Evolutionary conservation across 345 rosid species (phyloP), one percentile per base, ranked within the genome.

Genomic region (Punica granatum): DNA sequence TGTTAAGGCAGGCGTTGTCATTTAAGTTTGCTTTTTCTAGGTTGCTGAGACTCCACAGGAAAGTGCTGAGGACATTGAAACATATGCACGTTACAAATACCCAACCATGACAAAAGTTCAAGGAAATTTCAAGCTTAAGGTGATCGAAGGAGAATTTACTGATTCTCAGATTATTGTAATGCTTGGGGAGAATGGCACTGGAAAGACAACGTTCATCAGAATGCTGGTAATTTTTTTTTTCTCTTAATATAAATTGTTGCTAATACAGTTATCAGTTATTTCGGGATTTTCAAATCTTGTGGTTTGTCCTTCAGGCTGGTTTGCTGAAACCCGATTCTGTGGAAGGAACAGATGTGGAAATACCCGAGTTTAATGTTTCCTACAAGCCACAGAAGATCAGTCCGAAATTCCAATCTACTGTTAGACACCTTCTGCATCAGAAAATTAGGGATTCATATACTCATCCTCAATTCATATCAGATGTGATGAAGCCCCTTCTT

Each of bases 131-230:
- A 89, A 65, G 73, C 86, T 94, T 73, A 78, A 74, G 71, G 99
- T 92, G 39, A 25, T 75, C 8, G 99, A 91, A 87, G 99, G 99
- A 70, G 99, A 95, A 83, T 95, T 95, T 75, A 90, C 99, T 1
- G 99, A 95, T 76, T 95, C 99, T 42, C 99, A 95, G 81, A 95
- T 95, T 69, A 68, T 92, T 72, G 97, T 95, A 1, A 95, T 95
- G 99, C 80, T 95, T 74, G 98, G 99, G 49, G 99, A 95, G 87
- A 95, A 95, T 76, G 98, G 99, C 51, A 92, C 97, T 18, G 98
- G 99, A 74, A 95, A 95, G 81, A 92, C 99, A 65, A 95, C 99
- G 30, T 95, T 92, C 67, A 92, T 92, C 34, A 88, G 99, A 46
- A 92, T 92, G 99, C 96, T 92, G 99, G 99, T 95, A 85, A 49